Evolutionary conservation across 345 rosid genomes (phyloP), one percentile per base, ranked within the genome.

Genomic region (Euphorbia lathyris): DNA sequence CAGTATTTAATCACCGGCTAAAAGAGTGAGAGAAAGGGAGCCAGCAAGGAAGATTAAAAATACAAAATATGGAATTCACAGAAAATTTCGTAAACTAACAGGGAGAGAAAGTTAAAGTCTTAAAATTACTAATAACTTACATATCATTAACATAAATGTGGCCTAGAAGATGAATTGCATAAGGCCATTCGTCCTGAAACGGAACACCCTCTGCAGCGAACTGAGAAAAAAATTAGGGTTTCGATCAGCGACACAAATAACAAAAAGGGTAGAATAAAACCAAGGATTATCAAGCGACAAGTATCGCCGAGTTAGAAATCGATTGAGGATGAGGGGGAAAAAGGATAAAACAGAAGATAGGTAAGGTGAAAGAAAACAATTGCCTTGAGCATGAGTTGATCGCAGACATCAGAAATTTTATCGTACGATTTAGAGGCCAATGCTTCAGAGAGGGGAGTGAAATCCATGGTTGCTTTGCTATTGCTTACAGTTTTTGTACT

Each of bases 131-230:
- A 10, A 45, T 51, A 73, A 61, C 83, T 69, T 78, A 90, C 98
- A 83, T 79, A 76, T 90, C 97, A 26, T 88, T 79, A 5, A 71
- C 77, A 76, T 87, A 90, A 45, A 83, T 70, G 74, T 87, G 82
- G 57, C 87, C 95, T 2, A 93, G 90, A 40, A 91, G 92, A 79
- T 88, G 96, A 74, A 94, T 81, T 9, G 80, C 80, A 67, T 87
- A 95, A 59, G 97, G 98, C 99, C 99, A 95, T n/a, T 95, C 94
- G 60, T 83, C 91, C 52, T 86, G 94, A 74, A 83, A 90, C 16
- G 85, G 66, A 61, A 81, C 47, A 53, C 96, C 97, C 55, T 92
- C 96, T 7, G 88, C 76, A 0, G 98, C 82, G 38, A 81, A 88
- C 99, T 94, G 82, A 9, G 29, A 16, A 32, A 55, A 45, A 3